Percentiles rank a stretch among this genome's conserved stretches.
phyloP scores from a whole-genome alignment of 257 asterid species.

The Pogostemon cablin region DNA sequence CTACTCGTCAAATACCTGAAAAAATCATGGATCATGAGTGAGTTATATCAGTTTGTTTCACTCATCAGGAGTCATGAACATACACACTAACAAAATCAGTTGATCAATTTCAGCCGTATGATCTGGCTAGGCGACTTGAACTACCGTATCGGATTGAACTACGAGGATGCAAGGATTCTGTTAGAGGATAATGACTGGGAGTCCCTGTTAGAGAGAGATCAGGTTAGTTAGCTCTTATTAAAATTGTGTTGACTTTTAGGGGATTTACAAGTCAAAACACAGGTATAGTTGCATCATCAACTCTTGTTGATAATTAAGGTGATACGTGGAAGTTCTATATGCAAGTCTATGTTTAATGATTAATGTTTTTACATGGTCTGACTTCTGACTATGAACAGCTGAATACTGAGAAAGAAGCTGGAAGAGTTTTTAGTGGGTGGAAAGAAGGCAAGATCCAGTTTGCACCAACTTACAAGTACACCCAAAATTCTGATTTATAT shows the following conservation, averaged over 20 bases:
- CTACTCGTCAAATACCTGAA: slow-evolving; percentile 50
- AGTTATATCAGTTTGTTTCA: slow-evolving; percentile 20
- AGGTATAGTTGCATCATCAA: slow-evolving; percentile 22
- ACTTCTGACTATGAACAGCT: slow-evolving; percentile 46
- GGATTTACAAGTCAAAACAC: slow-evolving; percentile 33
- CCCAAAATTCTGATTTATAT: slow-evolving; percentile 77
- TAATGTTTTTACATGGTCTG: neutral
- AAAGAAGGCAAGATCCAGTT: slow-evolving; percentile 77
- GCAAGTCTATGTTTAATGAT: neutral
- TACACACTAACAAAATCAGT: too few species aligned
- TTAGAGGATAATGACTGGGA: slow-evolving; percentile 88
- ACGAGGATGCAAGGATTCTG: slow-evolving; percentile 65
- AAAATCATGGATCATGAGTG: slow-evolving; percentile 78
- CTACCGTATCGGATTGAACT: slow-evolving; percentile 81
- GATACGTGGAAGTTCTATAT: neutral
- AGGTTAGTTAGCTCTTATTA: slow-evolving; percentile 63
- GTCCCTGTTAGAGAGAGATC: slow-evolving; percentile 80
- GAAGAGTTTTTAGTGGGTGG: slow-evolving; percentile 89
- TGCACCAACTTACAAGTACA: slow-evolving; percentile 90
- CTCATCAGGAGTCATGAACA: too few species aligned
- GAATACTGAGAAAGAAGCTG: slow-evolving; percentile 71
- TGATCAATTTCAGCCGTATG: slow-evolving; percentile 58
- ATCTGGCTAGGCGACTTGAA: slow-evolving; percentile 97
- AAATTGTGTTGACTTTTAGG: slow-evolving; percentile 24
- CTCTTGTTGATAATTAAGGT: slow-evolving; percentile 4